phyloP scores from a whole-genome alignment of 208 protist species.

The Acanthamoeba healyi region DNA sequence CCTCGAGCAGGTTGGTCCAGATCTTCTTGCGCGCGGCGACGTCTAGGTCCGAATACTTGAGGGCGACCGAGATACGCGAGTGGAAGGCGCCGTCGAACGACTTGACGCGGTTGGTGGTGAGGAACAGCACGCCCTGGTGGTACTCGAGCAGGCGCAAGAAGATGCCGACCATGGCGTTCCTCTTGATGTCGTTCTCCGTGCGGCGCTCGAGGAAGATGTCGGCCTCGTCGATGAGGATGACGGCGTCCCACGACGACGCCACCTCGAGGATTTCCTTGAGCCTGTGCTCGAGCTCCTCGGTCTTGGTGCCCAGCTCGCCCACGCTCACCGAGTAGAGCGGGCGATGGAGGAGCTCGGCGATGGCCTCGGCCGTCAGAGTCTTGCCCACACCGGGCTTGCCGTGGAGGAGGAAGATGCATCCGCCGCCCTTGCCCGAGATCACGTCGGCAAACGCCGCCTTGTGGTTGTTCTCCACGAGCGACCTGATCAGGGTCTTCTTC shows the following conservation, averaged over 20 bases:
- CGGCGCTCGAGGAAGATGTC: slow-evolving; percentile 82
- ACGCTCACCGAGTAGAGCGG: slow-evolving; percentile 83
- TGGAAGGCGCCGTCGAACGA: slow-evolving; percentile 82
- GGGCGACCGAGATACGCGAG: slow-evolving; percentile 77
- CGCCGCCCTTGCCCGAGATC: slow-evolving; percentile 83
- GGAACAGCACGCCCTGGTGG: slow-evolving; percentile 83
- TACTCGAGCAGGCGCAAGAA: slow-evolving; percentile 86
- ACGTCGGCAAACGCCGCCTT: slow-evolving; percentile 74
- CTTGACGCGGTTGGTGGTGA: slow-evolving; percentile 84
- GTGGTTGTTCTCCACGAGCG: slow-evolving; percentile 71
- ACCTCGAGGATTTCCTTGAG: slow-evolving; percentile 78
- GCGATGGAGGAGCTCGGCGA: slow-evolving; percentile 83
- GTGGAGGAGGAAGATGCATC: slow-evolving; percentile 84
- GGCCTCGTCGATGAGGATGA: slow-evolving; percentile 84
- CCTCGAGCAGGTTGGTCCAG: slow-evolving; percentile 74
- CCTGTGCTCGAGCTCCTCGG: slow-evolving; percentile 64
- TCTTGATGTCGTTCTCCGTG: slow-evolving; percentile 68
- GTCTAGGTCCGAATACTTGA: slow-evolving; percentile 75
- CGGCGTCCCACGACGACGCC: slow-evolving; percentile 74
- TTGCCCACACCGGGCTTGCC: slow-evolving; percentile 82
- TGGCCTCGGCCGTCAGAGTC: slow-evolving; percentile 84
- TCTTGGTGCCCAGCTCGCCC: slow-evolving; percentile 81
- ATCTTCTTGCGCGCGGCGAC: slow-evolving; percentile 17
- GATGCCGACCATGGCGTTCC: slow-evolving; percentile 82
- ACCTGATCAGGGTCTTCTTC: slow-evolving; percentile 76